Evolutionary conservation across 2,329 filamentous ascomycete genomes (phyloP).

Genomic region (Claviceps arundinis): DNA sequence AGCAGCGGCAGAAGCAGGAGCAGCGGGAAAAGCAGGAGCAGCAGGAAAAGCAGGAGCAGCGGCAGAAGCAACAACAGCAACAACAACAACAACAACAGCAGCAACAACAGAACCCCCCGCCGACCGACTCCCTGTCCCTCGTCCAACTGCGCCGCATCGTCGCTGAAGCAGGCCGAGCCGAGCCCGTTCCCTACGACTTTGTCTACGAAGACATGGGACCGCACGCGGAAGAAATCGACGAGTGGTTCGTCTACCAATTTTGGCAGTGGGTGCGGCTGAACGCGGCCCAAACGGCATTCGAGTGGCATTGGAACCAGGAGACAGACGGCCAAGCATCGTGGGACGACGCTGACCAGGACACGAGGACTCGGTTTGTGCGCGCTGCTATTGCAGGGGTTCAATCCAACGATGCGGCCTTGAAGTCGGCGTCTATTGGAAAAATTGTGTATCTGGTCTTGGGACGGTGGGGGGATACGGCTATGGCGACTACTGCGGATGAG

Average conservation of each 20-base stretch:
- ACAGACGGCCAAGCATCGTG: conserved; percentile 35
- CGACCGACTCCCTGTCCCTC: conserved; percentile 59
- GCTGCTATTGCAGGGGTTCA: conserved; percentile 32
- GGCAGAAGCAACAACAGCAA: conserved; percentile 8
- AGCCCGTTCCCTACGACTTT: conserved; percentile 73
- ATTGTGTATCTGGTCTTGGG: conserved; percentile 53
- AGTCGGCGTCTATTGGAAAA: conserved; percentile 41
- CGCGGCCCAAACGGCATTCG: conserved; percentile 62
- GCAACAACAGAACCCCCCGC: conserved; percentile 17
- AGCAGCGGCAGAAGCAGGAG: conserved; percentile 9
- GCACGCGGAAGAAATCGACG: conserved; percentile 81
- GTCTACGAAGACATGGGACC: conserved; percentile 59
- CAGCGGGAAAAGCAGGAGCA: conserved; percentile 9
- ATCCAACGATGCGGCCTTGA: conserved; percentile 32
- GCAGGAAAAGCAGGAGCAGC: conserved; percentile 4
- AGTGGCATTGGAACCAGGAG: conserved; percentile 57
- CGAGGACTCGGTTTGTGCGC: conserved; percentile 43
- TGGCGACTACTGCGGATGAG: conserved; percentile 27
- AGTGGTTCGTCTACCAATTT: conserved; percentile 92
- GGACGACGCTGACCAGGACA: conserved; percentile 48
- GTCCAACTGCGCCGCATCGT: conserved; percentile 62
- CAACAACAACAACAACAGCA: conserved; percentile 11
- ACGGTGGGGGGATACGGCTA: conserved; percentile 56
- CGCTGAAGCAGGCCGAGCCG: conserved; percentile 55
- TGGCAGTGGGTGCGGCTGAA: conserved; percentile 72